phyloP scores from a whole-genome alignment of 2,329 filamentous ascomycete species.

The Gyromitra esculenta region DNA sequence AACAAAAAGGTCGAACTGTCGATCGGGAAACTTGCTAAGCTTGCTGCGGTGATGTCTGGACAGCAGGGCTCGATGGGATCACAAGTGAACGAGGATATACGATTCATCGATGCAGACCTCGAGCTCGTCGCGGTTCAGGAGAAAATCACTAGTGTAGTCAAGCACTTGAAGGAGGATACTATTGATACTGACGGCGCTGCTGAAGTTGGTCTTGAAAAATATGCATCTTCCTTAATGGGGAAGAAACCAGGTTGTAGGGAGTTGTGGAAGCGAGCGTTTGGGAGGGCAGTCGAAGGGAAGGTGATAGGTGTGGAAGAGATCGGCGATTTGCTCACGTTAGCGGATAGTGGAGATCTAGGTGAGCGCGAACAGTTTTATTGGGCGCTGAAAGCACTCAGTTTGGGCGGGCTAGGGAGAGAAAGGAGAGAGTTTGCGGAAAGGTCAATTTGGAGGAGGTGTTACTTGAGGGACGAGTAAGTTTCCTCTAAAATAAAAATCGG shows the following conservation, averaged over 20 bases:
- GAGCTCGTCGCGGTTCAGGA: constrained; percentile 82
- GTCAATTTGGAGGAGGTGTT: constrained; percentile 88
- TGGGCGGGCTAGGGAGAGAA: constrained; percentile 67
- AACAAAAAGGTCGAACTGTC: constrained; percentile 93
- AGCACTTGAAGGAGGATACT: constrained; percentile 73
- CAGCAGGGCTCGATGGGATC: constrained; percentile 56
- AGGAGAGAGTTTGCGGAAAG: constrained; percentile 67
- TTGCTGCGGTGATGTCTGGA: constrained; percentile 67
- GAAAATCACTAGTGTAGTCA: constrained; percentile 75
- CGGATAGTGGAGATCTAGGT: constrained; percentile 69
- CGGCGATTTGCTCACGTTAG: constrained; percentile 82
- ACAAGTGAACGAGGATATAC: constrained; percentile 63
- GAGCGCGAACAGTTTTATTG: constrained; percentile 73
- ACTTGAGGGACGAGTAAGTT: constrained; percentile 75
- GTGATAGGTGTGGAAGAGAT: constrained; percentile 73
- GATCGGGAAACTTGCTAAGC: constrained; percentile 80
- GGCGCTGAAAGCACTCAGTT: constrained; percentile 72
- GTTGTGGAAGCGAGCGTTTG: constrained; percentile 76
- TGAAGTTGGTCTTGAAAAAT: constrained; percentile 77
- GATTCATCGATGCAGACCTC: constrained; percentile 71
- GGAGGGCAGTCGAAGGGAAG: constrained; percentile 75
- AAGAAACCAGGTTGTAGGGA: constrained; percentile 67
- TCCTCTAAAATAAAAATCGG: too few relatives aligned
- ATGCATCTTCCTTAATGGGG: constrained; percentile 65
- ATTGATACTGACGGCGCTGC: constrained; percentile 82